These are phyloP conservation scores for Rhodotorula sp. DNA, from an alignment of 1,284 basidiomycete genomes.

Conservation along the genomic window DNA sequence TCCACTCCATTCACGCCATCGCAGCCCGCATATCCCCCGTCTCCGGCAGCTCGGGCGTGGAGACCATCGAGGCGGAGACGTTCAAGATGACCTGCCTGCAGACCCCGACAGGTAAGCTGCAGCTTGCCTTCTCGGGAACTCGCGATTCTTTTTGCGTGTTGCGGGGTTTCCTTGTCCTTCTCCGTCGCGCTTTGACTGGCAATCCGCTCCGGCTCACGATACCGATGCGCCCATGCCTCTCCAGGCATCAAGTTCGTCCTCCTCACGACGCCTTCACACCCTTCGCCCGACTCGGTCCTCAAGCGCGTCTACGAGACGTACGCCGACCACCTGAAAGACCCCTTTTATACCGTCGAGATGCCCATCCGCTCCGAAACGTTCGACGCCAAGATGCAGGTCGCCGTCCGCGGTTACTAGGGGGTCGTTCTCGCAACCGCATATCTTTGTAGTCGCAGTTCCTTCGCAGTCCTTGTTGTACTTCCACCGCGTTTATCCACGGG, in stretches of 20 bases:
- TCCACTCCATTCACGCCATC: conserved; percentile 98
- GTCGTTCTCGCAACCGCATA: conserved; percentile 35
- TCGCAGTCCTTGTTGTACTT: too few species aligned
- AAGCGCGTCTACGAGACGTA: conserved; percentile 49
- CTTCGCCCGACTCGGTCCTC: conserved; percentile 54
- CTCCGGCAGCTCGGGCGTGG: conserved; percentile 76
- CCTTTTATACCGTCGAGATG: conserved; percentile 98
- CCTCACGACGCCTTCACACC: conserved; percentile 75
- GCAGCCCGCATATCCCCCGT: conserved; percentile 86
- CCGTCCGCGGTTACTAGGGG: conserved; percentile 61
- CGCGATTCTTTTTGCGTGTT: too few species aligned
- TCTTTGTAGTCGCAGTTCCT: conserved; percentile 36
- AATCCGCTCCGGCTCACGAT: too few species aligned
- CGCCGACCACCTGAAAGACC: conserved; percentile 84
- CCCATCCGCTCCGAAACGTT: conserved; percentile 81
- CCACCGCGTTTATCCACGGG: too few species aligned
- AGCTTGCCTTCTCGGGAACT: too few species aligned
- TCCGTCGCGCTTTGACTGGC: too few species aligned
- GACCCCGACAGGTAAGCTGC: conserved; percentile 82
- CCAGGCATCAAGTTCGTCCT: conserved; percentile 97
- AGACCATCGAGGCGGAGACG: conserved; percentile 90
- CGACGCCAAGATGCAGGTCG: conserved; percentile 62
- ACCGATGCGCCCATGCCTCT: background rate
- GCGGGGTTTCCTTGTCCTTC: too few species aligned
- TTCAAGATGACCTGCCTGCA: conserved; percentile 88